A percentile compares a stretch with the other conserved stretches of the same genome.
phyloP scores from a whole-genome alignment of 257 asterid genomes.

The Sherardia arvensis region DNA sequence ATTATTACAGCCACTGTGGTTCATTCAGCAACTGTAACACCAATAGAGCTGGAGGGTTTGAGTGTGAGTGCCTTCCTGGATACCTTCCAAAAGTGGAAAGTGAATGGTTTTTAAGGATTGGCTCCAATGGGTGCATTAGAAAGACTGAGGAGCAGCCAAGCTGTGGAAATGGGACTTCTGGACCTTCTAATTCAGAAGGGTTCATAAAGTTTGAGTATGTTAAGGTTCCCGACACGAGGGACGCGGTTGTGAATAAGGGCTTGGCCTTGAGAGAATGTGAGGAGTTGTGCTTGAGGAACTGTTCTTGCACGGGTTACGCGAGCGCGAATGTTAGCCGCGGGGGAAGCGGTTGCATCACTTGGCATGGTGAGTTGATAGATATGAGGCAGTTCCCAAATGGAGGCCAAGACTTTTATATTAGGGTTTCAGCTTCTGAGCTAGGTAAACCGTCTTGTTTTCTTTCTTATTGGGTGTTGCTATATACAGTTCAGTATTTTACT shows the following conservation, averaged over 20 bases:
- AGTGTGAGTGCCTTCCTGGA: slow-evolving; percentile 32
- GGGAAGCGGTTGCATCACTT: slow-evolving; percentile 31
- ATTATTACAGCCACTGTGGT: slow-evolving; percentile 25
- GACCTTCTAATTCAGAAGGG: neutral
- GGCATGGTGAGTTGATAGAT: slow-evolving; percentile 31
- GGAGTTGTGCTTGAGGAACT: slow-evolving; percentile 21
- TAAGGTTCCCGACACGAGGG: slow-evolving; percentile 3
- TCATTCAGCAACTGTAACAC: slow-evolving; percentile 17
- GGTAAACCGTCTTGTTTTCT: slow-evolving; percentile 13
- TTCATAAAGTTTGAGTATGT: neutral
- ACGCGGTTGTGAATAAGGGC: slow-evolving; percentile 13
- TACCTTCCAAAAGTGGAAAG: slow-evolving; percentile 18
- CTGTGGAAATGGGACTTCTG: slow-evolving; percentile 9
- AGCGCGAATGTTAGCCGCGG: slow-evolving; percentile 22
- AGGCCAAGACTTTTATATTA: slow-evolving; percentile 26
- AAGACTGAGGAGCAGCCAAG: neutral
- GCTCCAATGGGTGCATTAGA: slow-evolving; percentile 23
- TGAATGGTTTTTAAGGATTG: slow-evolving; percentile 29
- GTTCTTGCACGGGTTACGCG: slow-evolving; percentile 29
- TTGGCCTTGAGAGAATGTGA: slow-evolving; percentile 21
- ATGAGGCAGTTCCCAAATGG: slow-evolving; percentile 23
- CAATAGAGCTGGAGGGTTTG: slow-evolving; percentile 17
- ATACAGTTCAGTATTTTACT: too few relatives aligned
- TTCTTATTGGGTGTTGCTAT: too few relatives aligned
- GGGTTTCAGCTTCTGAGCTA: slow-evolving; percentile 19